Conservation (phyloP, 2,329 filamentous ascomycete genomes). For the Colletotrichum sp. region DNA sequence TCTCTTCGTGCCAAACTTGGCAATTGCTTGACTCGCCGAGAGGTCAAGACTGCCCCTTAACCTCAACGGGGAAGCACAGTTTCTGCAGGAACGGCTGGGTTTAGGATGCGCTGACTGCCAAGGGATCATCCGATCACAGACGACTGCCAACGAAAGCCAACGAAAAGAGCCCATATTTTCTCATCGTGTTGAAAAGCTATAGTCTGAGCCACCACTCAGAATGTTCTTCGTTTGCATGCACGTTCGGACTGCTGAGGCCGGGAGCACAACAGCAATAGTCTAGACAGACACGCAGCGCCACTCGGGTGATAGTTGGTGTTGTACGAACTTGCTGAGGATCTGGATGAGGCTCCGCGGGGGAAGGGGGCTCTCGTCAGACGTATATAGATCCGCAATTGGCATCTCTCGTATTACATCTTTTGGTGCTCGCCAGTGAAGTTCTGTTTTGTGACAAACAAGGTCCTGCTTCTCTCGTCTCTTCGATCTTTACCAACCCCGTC, state of each 20-base stretch:
- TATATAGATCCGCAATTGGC: neutral
- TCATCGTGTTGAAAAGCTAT: neutral
- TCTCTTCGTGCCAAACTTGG: neutral
- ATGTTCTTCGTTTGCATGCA: neutral
- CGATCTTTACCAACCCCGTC: neutral
- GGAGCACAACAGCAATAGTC: neutral
- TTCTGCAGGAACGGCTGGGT: neutral
- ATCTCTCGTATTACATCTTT: neutral
- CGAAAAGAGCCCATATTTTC: neutral
- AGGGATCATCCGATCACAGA: neutral
- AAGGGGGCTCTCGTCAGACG: neutral
- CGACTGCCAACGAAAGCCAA: neutral
- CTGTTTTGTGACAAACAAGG: neutral
- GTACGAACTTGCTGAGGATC: neutral
- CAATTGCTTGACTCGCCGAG: neutral
- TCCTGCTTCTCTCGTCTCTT: neutral
- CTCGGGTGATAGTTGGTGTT: neutral
- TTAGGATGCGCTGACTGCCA: neutral
- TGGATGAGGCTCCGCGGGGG: neutral
- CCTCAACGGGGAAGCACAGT: neutral
- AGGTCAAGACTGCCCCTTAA: neutral
- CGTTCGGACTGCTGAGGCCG: neutral
- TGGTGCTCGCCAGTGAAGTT: neutral
- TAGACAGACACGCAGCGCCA: neutral
- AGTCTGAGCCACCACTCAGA: neutral